Base-by-base conservation (phyloP, 2,329 filamentous ascomycete genomes). In the Simplicillium aogashimaense region DNA sequence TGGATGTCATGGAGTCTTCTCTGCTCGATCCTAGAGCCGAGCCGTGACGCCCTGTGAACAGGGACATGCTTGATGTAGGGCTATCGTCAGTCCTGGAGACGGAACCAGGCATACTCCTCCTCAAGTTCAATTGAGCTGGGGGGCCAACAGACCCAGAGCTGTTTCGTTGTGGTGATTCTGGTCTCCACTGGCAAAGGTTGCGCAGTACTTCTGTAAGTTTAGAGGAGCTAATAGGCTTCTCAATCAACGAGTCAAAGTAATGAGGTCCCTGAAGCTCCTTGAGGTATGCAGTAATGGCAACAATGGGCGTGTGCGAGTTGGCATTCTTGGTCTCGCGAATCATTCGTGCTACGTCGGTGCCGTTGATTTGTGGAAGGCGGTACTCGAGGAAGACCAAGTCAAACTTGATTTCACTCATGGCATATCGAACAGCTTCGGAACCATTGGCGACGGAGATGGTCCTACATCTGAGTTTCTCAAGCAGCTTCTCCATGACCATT, bases 341-440 rank as follows among this genome's bases (percentile, higher is more conserved):
- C 92, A 98, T 98, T 29, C 92, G 83, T 38, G 92, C 90, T 42
- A 98, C 86, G 57, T 98, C 92, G 11, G 87, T 85, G 17, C 92
- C 92, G 52, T 88, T 97, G 54, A 97, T 88, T 55, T 94, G 87
- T 9, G 92, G 90, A 35, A 98, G 69, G 58, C 90, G 94, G 66
- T 88, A 95, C 62, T 98, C 92, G 61, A 95, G 90, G 70, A 98
- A 92, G 57, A 98, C 95, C 52, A 95, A 87, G 61, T 98, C 92
- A 55, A 97, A 98, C 55, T 97, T 94, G 56, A 98, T 90, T 56
- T 97, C 90, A 54, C 90, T 90, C 71, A 94, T 86, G 20, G 92
- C 88, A 61, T 92, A 95, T 16, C 90, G 80, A 52, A 95, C 83
- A 10, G 90, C 92, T 56, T 98, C 92, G 0, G 86, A 82, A 1